Base-by-base conservation (phyloP, 352 stramenopile species). In the Phytophthora ramorum region DNA sequence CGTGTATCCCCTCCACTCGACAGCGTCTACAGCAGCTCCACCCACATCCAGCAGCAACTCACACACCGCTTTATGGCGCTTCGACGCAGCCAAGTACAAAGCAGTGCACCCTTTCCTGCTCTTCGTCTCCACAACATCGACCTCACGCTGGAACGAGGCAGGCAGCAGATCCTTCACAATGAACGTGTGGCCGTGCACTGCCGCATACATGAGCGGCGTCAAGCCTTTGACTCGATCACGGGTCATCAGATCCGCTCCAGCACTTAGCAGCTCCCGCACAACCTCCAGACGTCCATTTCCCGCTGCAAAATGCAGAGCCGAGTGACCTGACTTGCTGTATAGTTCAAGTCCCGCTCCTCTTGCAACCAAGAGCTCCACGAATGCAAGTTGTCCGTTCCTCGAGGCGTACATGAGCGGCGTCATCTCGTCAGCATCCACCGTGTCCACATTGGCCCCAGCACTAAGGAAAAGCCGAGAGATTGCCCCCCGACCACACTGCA, bases 191-290 rank as follows among this genome's bases (percentile, higher is more conserved):
- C 60, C 66, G 10, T 70, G 53, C 3, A 45, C 41, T 22, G 66
- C 59, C 26, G 66, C 66, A 41, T 66, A 70, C 66, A 74, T 74
- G 17, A 74, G 60, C 5, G 53, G 54, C 14, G 66, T 74, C 35
- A 69, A 66, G 22, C 59, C 53, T 7, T 65, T 61, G 28, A 50
- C 19, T 13, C 14, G 44, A 46, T 70, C 66, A 44, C 53, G 54
- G 17, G 53, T 32, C 41, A 34, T 66, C 1, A 66, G 43, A 35
- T 74, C 53, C 8, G 55, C 66, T 3, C 53, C 66, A 55, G 52
- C 47, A 30, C 53, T 26, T 19, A 74, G 14, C 3, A 74, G 54
- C 41, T 63, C 66, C 4, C 66, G 62, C 13, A 69, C 40, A 46
- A 69, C 54, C 35, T 71, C 62, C 12, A 75, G 45, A 43, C 57